Conservation (phyloP, 306 rosid genomes). For the Cercis canadensis region DNA sequence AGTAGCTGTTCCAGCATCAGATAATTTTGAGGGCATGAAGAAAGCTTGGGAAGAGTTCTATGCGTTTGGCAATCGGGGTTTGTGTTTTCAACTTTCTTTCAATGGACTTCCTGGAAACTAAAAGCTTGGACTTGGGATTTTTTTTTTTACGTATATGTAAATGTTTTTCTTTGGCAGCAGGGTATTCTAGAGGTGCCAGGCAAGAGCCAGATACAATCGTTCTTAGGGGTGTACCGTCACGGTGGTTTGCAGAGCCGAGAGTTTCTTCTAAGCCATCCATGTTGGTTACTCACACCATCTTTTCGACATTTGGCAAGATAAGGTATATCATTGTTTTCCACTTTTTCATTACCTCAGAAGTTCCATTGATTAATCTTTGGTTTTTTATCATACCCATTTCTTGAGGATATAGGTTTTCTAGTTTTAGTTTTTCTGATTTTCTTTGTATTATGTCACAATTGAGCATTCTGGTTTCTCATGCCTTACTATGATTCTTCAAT, state of each 20-base stretch:
- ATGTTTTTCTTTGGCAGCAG: slow-evolving; percentile 28
- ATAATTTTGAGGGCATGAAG: slow-evolving; percentile 67
- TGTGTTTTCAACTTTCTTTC: slow-evolving; percentile 9
- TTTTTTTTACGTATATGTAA: not conserved
- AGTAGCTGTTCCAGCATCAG: slow-evolving; percentile 56
- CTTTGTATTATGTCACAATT: not conserved
- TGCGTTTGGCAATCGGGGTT: slow-evolving; percentile 67
- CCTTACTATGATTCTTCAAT: not conserved
- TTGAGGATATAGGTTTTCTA: too few relatives aligned
- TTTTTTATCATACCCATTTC: not conserved
- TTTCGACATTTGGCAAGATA: slow-evolving; percentile 86
- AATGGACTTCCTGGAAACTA: slow-evolving; percentile 13
- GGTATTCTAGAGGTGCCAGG: slow-evolving; percentile 57
- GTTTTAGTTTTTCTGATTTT: too few relatives aligned
- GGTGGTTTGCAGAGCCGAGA: slow-evolving; percentile 94
- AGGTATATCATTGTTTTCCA: slow-evolving; percentile 45
- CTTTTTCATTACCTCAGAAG: not conserved
- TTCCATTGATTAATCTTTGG: not conserved
- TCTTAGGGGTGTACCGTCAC: slow-evolving; percentile 73
- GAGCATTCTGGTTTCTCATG: not conserved
- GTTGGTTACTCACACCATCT: slow-evolving; percentile 93
- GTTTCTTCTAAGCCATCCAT: slow-evolving; percentile 96
- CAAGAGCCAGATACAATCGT: slow-evolving; percentile 76
- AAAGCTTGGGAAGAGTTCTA: slow-evolving; percentile 72
- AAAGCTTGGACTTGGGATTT: not conserved